phyloP scores from a whole-genome alignment of 306 rosid species.

The Sicyos baderoa region DNA sequence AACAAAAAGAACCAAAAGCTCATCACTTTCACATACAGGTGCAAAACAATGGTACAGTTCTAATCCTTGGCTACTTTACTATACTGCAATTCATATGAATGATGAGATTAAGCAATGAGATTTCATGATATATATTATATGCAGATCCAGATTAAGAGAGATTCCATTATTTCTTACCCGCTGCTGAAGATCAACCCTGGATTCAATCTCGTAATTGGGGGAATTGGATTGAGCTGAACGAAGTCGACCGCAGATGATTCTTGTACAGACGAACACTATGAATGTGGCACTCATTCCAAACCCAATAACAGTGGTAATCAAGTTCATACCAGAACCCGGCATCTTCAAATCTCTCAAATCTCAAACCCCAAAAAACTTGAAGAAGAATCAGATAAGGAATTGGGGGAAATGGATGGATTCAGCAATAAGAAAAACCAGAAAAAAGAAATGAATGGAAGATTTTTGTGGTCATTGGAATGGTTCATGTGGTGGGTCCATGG shows the following conservation, averaged over 20 bases:
- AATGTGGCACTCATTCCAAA: constrained; percentile 93
- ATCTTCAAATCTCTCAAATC: constrained; percentile 21
- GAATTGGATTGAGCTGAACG: constrained; percentile 38
- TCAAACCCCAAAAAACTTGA: constrained; percentile 3
- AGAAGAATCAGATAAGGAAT: neutral
- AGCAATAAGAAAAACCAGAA: neutral
- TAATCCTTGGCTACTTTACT: neutral
- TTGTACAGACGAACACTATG: constrained; percentile 83
- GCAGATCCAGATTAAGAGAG: constrained; percentile 7
- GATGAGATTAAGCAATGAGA: neutral
- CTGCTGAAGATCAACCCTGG: constrained; percentile 67
- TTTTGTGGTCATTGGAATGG: constrained; percentile 38
- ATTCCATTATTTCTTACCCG: constrained; percentile 34
- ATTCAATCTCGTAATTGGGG: constrained; percentile 50
- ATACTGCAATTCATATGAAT: neutral
- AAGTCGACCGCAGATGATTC: constrained; percentile 81
- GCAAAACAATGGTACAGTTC: neutral
- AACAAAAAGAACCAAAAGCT: constrained; percentile 10
- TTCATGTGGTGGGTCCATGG: constrained; percentile 36
- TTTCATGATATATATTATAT: neutral
- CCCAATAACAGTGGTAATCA: constrained; percentile 70
- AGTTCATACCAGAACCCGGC: constrained; percentile 48
- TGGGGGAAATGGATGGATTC: constrained; percentile 15
- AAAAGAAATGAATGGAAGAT: constrained; percentile 24
- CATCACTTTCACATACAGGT: neutral